Evolutionary conservation across 2,329 filamentous ascomycete genomes (phyloP), one percentile per base, ranked within the genome.

Genomic region (Colletotrichum eleusines): DNA sequence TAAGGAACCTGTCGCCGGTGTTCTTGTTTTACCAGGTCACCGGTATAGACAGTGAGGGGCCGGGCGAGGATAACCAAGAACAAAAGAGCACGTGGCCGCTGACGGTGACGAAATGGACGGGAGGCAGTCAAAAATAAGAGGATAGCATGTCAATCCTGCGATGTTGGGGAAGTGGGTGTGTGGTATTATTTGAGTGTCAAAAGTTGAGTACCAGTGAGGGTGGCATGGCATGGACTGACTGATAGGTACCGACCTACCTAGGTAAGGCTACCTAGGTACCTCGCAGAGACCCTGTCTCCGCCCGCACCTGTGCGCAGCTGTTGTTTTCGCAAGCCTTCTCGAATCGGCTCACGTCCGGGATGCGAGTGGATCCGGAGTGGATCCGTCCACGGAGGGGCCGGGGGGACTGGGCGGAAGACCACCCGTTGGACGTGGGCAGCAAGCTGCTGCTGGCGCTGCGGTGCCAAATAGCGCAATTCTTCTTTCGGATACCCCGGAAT

Each of bases 321-420:
- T 20, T 23, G 53, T 55, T 28, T 51, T 51, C 26, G 48, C 42
- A 28, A 26, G 20, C 14, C n/a, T 50, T 23, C 23, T 53, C 60
- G 46, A 63, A 53, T 63, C 60, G 60, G 60, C 46, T 63, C 35
- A 16, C 33, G 46, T 53, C 60, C 60, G 60, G 46, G 14, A 9
- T 9, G 33, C 23, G 11, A n/a, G 33, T 51, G 60, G 60, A 46
- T 53, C 46, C 31, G 28, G 8, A n/a, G 31, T 20, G 38, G 40
- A 23, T 12, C 38, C 14, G 20, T 26, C 26, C 23, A 40, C 61
- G 48, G 61, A 44, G 50, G 61, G 48, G 8, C 33, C 26, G 40
- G 61, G 33, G 40, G 5, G n/a, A n/a, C 8, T n/a, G 31, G 7
- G 48, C n/a, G 44, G 31, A 33, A 12, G 51, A 35, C n/a, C n/a